Conservation (phyloP, 805 yeast species). For the Wickerhamiella dianesei region DNA sequence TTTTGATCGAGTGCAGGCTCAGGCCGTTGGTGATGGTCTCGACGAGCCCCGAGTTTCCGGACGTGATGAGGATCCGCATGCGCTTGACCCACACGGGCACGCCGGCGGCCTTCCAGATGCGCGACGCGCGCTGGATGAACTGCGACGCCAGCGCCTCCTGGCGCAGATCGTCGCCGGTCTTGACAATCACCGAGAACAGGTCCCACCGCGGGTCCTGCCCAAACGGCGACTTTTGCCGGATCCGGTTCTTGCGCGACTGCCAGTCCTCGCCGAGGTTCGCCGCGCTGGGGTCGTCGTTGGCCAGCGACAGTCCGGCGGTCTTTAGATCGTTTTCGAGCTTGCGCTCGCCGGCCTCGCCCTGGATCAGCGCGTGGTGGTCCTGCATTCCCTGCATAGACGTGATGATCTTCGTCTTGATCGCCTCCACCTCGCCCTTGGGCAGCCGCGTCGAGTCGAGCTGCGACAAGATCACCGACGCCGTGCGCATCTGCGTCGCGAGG, state of each 20-base stretch:
- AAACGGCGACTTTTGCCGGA: conserved; percentile 59
- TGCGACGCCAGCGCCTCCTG: conserved; percentile 98
- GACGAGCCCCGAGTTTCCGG: conserved; percentile 81
- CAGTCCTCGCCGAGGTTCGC: conserved; percentile 86
- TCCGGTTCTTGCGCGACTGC: conserved; percentile 67
- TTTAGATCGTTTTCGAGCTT: conserved; percentile 85
- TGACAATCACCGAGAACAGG: conserved; percentile 85
- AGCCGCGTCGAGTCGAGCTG: conserved; percentile 52
- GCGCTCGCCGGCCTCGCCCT: conserved; percentile 77
- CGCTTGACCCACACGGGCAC: conserved; percentile 81
- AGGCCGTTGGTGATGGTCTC: conserved; percentile 94
- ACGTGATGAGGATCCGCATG: conserved; percentile 85
- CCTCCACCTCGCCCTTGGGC: conserved; percentile 45
- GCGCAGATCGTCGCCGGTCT: conserved; percentile 88
- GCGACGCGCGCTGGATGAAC: conserved; percentile 71
- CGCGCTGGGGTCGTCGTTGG: conserved; percentile 29
- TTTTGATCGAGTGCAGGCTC: conserved; percentile 87
- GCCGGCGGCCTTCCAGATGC: conserved; percentile 59
- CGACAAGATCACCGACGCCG: conserved; percentile 87
- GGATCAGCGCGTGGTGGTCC: conserved; percentile 39
- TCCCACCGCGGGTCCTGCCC: conserved; percentile 94
- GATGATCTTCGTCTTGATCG: conserved; percentile 55
- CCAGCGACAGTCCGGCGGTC: conserved; percentile 50
- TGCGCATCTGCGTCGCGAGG: conserved; percentile 84
- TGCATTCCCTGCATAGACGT: conserved; percentile 67